Evolutionary conservation across 768 basidiomycete genomes (phyloP), one percentile per base, ranked within the genome.

Genomic region (Panellus pusillus): DNA sequence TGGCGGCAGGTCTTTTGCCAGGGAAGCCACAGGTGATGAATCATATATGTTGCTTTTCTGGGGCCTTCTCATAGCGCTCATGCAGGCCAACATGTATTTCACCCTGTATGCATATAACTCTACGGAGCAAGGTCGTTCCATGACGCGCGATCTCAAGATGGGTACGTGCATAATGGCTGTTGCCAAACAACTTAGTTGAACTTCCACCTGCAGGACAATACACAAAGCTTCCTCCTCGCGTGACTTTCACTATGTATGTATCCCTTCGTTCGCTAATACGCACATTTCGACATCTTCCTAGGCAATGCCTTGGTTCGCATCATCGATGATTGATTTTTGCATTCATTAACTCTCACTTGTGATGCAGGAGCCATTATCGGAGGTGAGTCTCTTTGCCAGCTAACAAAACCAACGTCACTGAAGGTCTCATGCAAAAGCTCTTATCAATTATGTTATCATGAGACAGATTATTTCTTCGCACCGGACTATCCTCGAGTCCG

Each of bases 201-300:
- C 24, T 24, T 24, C 24, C 35, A 3, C 6, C 31, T 32, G n/a
- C 41, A 63, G 73, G 70, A 31, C 75, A 76, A 63, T 72, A 77
- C 61, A 75, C 77, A 19, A 86, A 86, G 68, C 74, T 87, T 38
- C 82, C 84, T 35, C 85, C 85, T 41, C 80, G 83, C 9, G 78
- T 78, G 31, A 80, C 84, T 2, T 86, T 87, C 66, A 72, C 76
- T 17, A 81, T 81, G 7, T 84, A 86, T 15, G 47, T 19, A 11
- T 27, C 14, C 5, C 13, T 17, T 36, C 45, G 13, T 36, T 36
- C 24, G 24, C 24, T 6, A 24, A 6, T 6, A 24, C 20, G 20
- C 24, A 9, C n/a, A 35, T 35, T 7, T 18, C 17, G 19, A 46
- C 9, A 17, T 47, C 20, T 11, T 3, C n/a, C n/a, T 37, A 47